Conservation (phyloP, 441 rosid genomes). For the Pelargonium australe region DNA sequence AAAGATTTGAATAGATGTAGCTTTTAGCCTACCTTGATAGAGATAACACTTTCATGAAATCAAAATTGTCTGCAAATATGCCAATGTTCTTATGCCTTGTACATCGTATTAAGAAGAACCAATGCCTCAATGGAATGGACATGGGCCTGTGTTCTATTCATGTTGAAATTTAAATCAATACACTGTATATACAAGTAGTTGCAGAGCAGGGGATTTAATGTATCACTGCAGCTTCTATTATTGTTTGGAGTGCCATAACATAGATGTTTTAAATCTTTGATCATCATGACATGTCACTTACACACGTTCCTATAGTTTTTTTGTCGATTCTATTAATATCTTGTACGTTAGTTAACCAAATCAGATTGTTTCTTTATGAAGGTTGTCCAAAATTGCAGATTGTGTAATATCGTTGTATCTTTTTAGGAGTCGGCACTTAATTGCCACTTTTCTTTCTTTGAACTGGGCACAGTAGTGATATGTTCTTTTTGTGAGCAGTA, state of each 20-base stretch:
- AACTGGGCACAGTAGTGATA: neutral
- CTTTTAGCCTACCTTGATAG: no score
- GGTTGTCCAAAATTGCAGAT: neutral
- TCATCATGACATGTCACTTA: neutral
- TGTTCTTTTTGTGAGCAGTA: neutral
- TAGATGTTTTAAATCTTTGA: neutral
- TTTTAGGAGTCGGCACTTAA: no score
- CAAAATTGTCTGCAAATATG: no score
- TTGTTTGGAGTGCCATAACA: neutral
- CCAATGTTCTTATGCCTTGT: no score
- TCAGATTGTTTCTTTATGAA: neutral
- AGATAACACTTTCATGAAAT: no score
- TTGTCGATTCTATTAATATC: neutral
- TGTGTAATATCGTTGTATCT: neutral
- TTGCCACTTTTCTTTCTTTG: neutral
- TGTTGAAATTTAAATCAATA: no score
- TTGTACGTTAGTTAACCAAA: neutral
- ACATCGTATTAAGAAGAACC: no score
- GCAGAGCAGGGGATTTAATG: no score
- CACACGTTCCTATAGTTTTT: neutral
- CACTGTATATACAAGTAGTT: no score
- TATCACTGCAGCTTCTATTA: neutral
- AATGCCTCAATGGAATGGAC: no score
- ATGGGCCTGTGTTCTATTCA: no score
- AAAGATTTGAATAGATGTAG: no score